These are phyloP conservation scores for Dictyostelium intermedium DNA, from an alignment of 78 protist genomes.

Conservation along the genomic window DNA sequence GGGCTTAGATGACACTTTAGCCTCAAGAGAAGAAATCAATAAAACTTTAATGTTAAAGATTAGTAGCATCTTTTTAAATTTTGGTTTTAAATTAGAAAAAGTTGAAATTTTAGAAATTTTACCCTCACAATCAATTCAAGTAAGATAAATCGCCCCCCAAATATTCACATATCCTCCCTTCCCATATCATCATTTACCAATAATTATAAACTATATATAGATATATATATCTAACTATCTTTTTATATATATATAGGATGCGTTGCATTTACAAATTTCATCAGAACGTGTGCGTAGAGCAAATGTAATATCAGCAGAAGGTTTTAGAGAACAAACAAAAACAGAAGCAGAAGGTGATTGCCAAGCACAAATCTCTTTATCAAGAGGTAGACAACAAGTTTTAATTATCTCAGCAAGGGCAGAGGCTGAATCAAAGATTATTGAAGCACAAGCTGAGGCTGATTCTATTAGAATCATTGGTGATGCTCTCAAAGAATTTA, in stretches of 20 bases:
- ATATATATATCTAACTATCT: too few species aligned
- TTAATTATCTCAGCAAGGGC: neutral
- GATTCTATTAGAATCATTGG: slow-evolving; percentile 18
- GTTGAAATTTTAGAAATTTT: slow-evolving; percentile 11
- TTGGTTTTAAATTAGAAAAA: slow-evolving; percentile 13
- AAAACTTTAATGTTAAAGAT: neutral
- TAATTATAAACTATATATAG: too few species aligned
- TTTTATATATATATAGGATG: neutral
- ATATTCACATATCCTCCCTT: too few species aligned
- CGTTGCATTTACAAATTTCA: slow-evolving; percentile 2
- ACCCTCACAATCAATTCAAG: slow-evolving; percentile 10
- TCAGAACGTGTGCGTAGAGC: slow-evolving; percentile 19
- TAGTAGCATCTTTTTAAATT: slow-evolving; percentile 5
- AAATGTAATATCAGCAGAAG: slow-evolving; percentile 4
- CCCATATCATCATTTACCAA: too few species aligned
- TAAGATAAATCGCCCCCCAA: too few species aligned
- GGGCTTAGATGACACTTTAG: slow-evolving; percentile 10
- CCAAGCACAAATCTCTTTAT: slow-evolving; percentile 11
- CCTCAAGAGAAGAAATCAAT: slow-evolving; percentile 20
- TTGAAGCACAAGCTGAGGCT: slow-evolving; percentile 6
- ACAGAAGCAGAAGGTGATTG: slow-evolving; percentile 34
- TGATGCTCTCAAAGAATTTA: slow-evolving; percentile 3
- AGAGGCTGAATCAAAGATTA: slow-evolving; percentile 19
- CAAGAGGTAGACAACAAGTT: slow-evolving; percentile 6
- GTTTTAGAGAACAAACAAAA: slow-evolving; percentile 24